Conservation (phyloP, 352 stramenopile species). For the Phytopythium montanum region DNA sequence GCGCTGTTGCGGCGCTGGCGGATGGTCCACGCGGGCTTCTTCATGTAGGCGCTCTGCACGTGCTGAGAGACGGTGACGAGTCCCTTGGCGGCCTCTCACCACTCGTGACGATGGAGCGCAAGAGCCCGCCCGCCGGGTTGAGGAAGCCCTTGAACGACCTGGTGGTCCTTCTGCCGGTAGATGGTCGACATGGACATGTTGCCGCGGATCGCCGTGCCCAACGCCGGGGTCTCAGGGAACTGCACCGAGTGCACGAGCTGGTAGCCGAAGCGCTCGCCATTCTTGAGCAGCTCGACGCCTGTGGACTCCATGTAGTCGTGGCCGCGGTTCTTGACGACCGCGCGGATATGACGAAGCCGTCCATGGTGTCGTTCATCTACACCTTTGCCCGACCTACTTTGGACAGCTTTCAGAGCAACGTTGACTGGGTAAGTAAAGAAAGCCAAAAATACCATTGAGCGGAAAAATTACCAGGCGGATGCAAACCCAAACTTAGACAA, state of each 20-base stretch:
- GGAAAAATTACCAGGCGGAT: too few species aligned
- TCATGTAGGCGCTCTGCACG: conserved; percentile 27
- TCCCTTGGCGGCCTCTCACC: conserved; percentile 20
- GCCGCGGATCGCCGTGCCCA: conserved; percentile 21
- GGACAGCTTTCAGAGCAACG: too few species aligned
- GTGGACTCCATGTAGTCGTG: conserved; percentile 51
- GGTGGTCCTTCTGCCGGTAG: conserved; percentile 28
- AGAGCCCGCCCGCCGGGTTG: conserved; percentile 23
- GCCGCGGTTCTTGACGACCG: conserved; percentile 38
- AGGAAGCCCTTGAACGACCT: conserved; percentile 30
- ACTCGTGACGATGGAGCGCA: conserved; percentile 23
- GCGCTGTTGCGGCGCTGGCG: conserved; percentile 14
- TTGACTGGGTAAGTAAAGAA: too few species aligned
- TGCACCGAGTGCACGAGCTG: conserved; percentile 49
- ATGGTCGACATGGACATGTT: conserved; percentile 45
- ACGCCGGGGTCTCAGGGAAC: conserved; percentile 20
- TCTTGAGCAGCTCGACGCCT: conserved; percentile 26
- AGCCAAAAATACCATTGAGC: too few species aligned
- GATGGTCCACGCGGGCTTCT: conserved; percentile 29
- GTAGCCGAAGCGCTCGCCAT: conserved; percentile 41
- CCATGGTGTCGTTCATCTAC: too few species aligned
- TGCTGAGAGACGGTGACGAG: conserved; percentile 24
- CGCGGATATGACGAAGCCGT: too few species aligned
- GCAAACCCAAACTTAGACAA: too few species aligned
- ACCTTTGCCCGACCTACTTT: conserved; percentile 34